Percentiles rank a stretch among this genome's conserved stretches.
These are phyloP conservation scores for Paracoccidioides brasiliensis DNA, from an alignment of 2,329 filamentous ascomycete species.

Conservation along the genomic window DNA sequence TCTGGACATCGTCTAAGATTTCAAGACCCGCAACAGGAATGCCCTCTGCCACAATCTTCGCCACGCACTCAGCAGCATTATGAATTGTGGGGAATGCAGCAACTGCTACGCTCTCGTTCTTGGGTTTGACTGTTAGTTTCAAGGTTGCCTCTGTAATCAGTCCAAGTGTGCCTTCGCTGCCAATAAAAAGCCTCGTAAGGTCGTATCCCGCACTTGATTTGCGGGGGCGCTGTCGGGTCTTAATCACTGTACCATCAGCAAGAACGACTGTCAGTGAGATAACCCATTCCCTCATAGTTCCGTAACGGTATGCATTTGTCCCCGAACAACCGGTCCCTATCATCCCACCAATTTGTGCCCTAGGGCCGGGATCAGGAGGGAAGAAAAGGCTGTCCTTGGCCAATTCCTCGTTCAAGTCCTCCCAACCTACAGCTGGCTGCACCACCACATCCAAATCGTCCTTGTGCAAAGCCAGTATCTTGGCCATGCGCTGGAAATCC, in stretches of 20 bases:
- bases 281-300: conserved; percentile 93
- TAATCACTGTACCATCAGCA: conserved; percentile 79
- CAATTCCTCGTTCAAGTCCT: conserved; percentile 67
- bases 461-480: conserved; percentile 63
- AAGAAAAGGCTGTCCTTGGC: conserved; percentile 68
- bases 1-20: conserved; percentile 84
- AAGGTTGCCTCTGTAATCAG: conserved; percentile 83
- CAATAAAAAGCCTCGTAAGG: conserved; percentile 77
- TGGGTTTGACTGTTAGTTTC: conserved; percentile 71
- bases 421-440: conserved; percentile 76
- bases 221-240: conserved; percentile 73
- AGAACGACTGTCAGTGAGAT: conserved; percentile 74
- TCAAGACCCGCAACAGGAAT: conserved; percentile 85
- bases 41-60: conserved; percentile 64
- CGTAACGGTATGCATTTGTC: conserved; percentile 84
- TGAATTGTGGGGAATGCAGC: conserved; percentile 52
- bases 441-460: conserved; percentile 65
- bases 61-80: conserved; percentile 65
- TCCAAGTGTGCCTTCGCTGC: conserved; percentile 81
- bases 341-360: conserved; percentile 77
- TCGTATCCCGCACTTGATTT: conserved; percentile 91
- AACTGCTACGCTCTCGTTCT: conserved; percentile 69
- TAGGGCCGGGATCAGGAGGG: conserved; percentile 79
- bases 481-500: conserved; percentile 76
- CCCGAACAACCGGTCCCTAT: conserved; percentile 45